phyloP scores from a whole-genome alignment of 2,329 filamentous ascomycete species.

The Leptographium wingfieldii region DNA sequence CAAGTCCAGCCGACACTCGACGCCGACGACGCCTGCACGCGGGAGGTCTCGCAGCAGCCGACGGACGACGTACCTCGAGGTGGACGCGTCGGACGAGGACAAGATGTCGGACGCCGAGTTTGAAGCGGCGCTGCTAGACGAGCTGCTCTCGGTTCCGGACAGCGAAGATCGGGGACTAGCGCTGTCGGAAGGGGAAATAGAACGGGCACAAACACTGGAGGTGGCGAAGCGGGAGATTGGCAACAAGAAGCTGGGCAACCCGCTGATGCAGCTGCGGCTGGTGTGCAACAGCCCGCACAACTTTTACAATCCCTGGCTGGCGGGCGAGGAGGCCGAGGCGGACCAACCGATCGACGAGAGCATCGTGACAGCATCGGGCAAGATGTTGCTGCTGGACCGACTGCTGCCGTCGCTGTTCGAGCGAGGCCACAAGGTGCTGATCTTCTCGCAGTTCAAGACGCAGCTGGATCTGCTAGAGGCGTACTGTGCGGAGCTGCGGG shows the following conservation, averaged over 20 bases:
- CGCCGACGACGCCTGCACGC: conserved; percentile 41
- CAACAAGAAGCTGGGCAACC: conserved; percentile 85
- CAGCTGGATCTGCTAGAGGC: conserved; percentile 84
- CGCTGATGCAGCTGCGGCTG: conserved; percentile 79
- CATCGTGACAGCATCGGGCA: conserved; percentile 78
- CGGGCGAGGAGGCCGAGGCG: conserved; percentile 23
- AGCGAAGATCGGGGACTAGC: neutral
- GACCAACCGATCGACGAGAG: conserved; percentile 56
- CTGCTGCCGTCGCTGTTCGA: conserved; percentile 64
- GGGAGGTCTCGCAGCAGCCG: conserved; percentile 36
- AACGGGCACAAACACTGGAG: conserved; percentile 55
- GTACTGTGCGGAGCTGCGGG: conserved; percentile 65
- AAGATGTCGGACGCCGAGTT: conserved; percentile 71
- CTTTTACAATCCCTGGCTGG: conserved; percentile 82
- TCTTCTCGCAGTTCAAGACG: conserved; percentile 94
- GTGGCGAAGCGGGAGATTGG: conserved; percentile 80
- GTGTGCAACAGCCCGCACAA: conserved; percentile 93
- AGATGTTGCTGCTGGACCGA: conserved; percentile 88
- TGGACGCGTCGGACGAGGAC: conserved; percentile 48
- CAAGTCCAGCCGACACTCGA: conserved; percentile 63
- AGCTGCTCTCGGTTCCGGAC: conserved; percentile 28
- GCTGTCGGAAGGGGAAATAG: conserved; percentile 43
- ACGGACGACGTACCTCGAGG: conserved; percentile 34
- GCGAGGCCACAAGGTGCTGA: conserved; percentile 75
- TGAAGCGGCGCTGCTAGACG: conserved; percentile 61